Evolutionary conservation across 805 yeast genomes (phyloP).

Genomic region (Candida suzukii): DNA sequence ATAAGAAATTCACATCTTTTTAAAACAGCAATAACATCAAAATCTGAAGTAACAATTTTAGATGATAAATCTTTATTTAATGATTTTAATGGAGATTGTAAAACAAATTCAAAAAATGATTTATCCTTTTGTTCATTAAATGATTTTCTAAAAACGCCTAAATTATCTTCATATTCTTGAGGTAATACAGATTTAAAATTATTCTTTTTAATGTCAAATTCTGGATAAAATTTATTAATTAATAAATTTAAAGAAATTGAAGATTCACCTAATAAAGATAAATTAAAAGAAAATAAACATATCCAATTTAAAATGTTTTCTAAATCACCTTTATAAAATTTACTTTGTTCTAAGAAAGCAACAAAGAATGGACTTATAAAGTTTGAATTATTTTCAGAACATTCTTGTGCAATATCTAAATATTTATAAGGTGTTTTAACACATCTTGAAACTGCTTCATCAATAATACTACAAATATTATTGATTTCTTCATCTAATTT

Average conservation of each 20-base stretch:
- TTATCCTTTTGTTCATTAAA: constrained; percentile 5
- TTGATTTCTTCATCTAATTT: constrained; percentile 11
- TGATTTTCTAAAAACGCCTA: neutral
- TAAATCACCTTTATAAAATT: constrained; percentile 34
- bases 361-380: constrained; percentile 52
- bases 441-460: constrained; percentile 68
- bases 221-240: constrained; percentile 10
- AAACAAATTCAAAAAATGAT: constrained; percentile 29
- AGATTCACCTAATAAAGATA: constrained; percentile 57
- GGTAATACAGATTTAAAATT: neutral
- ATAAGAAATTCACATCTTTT: constrained; percentile 29
- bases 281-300: constrained; percentile 35
- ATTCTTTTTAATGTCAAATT: neutral
- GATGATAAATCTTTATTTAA: constrained; percentile 17
- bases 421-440: constrained; percentile 79
- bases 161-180: neutral
- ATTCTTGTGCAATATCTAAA: constrained; percentile 44
- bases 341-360: constrained; percentile 63
- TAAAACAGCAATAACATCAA: constrained; percentile 42
- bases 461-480: constrained; percentile 57
- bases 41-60: constrained; percentile 35
- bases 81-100: constrained; percentile 21
- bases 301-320: constrained; percentile 40
- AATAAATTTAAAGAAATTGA: constrained; percentile 12
- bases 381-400: constrained; percentile 8